Percentiles rank a stretch among this genome's conserved stretches.
Evolutionary conservation across 306 rosid genomes (phyloP).

Genomic region (Carpinus fangiana): DNA sequence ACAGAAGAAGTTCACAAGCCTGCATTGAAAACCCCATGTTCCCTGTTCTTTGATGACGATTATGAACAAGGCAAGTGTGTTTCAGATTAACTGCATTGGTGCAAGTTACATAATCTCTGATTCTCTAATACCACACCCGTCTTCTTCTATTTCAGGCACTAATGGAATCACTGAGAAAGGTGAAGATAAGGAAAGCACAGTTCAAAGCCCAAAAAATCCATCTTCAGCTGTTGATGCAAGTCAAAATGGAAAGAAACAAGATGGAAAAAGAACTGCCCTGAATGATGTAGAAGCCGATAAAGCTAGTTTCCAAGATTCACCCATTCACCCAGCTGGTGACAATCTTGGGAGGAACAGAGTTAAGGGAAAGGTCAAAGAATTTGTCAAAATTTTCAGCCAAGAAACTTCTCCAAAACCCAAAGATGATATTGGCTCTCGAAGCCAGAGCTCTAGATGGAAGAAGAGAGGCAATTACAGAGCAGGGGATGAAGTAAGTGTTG

Average conservation of each 20-base stretch:
- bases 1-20: conserved; percentile 36
- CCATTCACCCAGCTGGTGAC: conserved; percentile 36
- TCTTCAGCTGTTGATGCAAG: conserved; percentile 31
- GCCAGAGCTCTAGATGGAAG: conserved; percentile 41
- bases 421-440: conserved; percentile 37
- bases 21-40: conserved; percentile 36
- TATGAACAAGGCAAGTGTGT: conserved; percentile 48
- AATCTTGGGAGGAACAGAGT: conserved; percentile 48
- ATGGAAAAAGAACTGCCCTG: conserved; percentile 28
- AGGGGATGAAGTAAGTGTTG: conserved; percentile 40
- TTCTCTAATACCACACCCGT: conserved; percentile 13
- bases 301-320: conserved; percentile 42
- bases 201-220: conserved; percentile 38
- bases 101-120: conserved; percentile 14
- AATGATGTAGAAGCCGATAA: conserved; percentile 40
- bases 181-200: conserved; percentile 34
- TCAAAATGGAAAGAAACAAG: conserved; percentile 33
- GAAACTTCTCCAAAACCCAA: conserved; percentile 46
- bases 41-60: conserved; percentile 36
- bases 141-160: conserved; percentile 40
- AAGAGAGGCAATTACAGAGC: conserved; percentile 29
- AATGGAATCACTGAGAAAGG: conserved; percentile 22
- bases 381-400: conserved; percentile 81
- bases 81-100: not conserved
- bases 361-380: conserved; percentile 74